Base-by-base conservation (phyloP, 768 basidiomycete species). In the Brasilioporus rufonigricans region DNA sequence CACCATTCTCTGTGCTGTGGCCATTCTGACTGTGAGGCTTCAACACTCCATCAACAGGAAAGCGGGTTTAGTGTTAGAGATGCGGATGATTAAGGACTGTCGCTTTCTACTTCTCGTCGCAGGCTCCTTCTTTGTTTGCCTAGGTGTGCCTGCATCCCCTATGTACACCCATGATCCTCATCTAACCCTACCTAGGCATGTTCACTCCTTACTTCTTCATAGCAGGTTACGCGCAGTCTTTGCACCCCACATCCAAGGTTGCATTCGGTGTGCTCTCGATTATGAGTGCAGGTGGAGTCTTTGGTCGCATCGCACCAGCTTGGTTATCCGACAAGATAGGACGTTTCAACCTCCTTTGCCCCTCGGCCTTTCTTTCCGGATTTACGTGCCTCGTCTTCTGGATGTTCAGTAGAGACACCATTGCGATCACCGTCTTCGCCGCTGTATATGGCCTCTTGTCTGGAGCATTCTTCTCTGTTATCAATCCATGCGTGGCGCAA, bases 171-270 rank as follows among this genome's bases (percentile, higher is more conserved):
- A 5, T 26, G 58, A 43, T n/a, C 29, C 13, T n/a, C 19, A 36
- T 43, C 48, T 57, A 27, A 53, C 23, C 48, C 40, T 52, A 43
- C 32, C 14, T 60, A 89, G 87, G 86, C 26, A 71, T 88, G 5
- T 89, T 87, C 70, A 84, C 82, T 23, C 87, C 87, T 8, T 84
- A 81, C 66, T 85, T 87, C 65, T 90, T 83, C 72, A 81, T 90
- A 50, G 79, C 81, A 21, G 77, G 80, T 47, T 87, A 83, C 66
- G 73, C 85, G 19, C 72, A 74, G 51, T 76, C 75, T 40, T 53
- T 69, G 64, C 45, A 62, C 44, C 68, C 80, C 36, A 56, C 76
- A 3, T 49, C 75, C 8, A 51, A 70, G 40, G 71, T 69, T 26
- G 74, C 80, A 0, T 82, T 85, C 70, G 78, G 77, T 59, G 76